Evolutionary conservation across 192 early-diverging fungal species (phyloP).

Genomic region (Coemansia sp.): DNA sequence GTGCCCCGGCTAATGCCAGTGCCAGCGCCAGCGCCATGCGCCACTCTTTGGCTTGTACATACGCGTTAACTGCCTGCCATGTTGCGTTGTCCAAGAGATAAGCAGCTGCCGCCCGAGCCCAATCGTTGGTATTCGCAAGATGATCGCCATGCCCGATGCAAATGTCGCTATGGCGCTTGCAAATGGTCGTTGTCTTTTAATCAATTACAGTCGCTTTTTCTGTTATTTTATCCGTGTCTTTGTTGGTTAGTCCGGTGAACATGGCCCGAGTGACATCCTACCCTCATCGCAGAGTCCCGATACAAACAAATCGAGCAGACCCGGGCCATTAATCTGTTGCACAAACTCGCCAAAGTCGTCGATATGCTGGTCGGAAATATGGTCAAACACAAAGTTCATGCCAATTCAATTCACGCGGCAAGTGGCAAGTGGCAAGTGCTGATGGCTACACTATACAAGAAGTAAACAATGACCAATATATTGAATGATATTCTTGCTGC

Average conservation of each 20-base stretch:
- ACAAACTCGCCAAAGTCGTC: slow-evolving; percentile 72
- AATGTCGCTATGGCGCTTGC: slow-evolving; percentile 59
- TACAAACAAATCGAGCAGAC: slow-evolving; percentile 89
- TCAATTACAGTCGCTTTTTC: background rate
- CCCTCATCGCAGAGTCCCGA: slow-evolving; percentile 76
- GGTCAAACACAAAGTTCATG: slow-evolving; percentile 88
- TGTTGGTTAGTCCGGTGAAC: slow-evolving; percentile 62
- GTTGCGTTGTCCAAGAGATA: slow-evolving; percentile 30
- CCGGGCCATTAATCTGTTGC: slow-evolving; percentile 71
- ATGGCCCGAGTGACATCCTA: slow-evolving; percentile 82
- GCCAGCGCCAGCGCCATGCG: slow-evolving; percentile 35
- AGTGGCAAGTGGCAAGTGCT: slow-evolving; percentile 72
- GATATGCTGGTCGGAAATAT: slow-evolving; percentile 68
- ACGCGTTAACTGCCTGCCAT: slow-evolving; percentile 28
- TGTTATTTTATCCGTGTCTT: background rate
- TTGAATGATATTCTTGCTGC: too few species aligned
- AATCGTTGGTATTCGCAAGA: slow-evolving; percentile 55
- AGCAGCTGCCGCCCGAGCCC: slow-evolving; percentile 44
- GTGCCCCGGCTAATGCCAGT: too few species aligned
- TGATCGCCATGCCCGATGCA: slow-evolving; percentile 65
- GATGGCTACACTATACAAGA: too few species aligned
- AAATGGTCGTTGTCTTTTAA: slow-evolving; percentile 74
- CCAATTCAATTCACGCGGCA: slow-evolving; percentile 93
- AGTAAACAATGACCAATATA: too few species aligned
- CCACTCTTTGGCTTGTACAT: slow-evolving; percentile 42